Base-by-base conservation (phyloP, 164 flowering plant genomes). In the Santalum album region DNA sequence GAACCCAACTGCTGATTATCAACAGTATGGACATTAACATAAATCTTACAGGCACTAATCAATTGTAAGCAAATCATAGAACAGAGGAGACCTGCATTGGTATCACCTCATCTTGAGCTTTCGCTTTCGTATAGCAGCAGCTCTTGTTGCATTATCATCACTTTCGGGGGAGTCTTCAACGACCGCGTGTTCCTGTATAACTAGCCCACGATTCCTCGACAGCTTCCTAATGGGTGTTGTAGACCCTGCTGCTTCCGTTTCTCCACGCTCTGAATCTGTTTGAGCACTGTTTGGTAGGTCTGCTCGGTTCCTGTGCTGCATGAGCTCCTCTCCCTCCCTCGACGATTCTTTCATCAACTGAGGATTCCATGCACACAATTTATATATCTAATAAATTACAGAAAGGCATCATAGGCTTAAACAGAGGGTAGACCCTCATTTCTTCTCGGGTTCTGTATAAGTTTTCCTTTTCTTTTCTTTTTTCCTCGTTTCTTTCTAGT, bases 81-180 rank as follows among this genome's bases (percentile, higher is more conserved):
- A 42, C 16, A 4, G 20, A 3, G 5, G 7, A 42, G 3, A 18
- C 6, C 45, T 17, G 16, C 45, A 16, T n/a, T 6, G 9, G 16
- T 11, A 2, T 74, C 54, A 68, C 18, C 21, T 42, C 29, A 81
- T 59, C 61, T 70, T 84, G 0, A 87, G 76, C 72, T 67, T 79
- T 16, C 80, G 61, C 56, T 69, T 81, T 2, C 80, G 75, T 18
- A 75, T 69, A 19, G 71, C 71, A 56, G 60, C 53, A 44, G 66
- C 68, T 42, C 68, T 54, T 24, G 49, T 25, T 34, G 38, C 44
- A 24, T 17, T 46, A 24, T 49, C 63, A 18, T 64, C 67, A 44
- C 42, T 63, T 49, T 75, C 81, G 25, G 87, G 84, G 17, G 90
- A 68, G 22, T 82, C 90, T 57, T 82, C 86, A 2, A 75, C 80